phyloP scores from a whole-genome alignment of 2,329 filamentous ascomycete genomes.

The Neocucurbitaria cava region DNA sequence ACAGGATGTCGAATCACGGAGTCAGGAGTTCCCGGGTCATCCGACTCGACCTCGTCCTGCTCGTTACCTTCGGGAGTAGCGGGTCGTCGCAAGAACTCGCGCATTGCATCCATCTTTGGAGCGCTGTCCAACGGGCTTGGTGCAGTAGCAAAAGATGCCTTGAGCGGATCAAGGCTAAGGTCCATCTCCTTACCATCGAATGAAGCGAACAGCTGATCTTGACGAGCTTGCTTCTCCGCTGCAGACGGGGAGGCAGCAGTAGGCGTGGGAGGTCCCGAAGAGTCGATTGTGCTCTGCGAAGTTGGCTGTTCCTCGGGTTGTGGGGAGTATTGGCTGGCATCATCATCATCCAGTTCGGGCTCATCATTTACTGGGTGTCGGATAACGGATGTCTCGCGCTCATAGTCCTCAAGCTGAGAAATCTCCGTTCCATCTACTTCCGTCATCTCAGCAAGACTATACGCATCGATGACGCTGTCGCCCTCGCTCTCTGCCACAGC shows the following conservation, averaged over 20 bases:
- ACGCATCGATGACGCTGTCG: constrained; percentile 62
- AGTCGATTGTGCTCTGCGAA: constrained; percentile 45
- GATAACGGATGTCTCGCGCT: constrained; percentile 61
- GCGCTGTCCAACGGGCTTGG: constrained; percentile 40
- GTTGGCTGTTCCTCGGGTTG: constrained; percentile 47
- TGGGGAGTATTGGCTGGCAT: constrained; percentile 64
- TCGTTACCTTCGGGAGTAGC: constrained; percentile 56
- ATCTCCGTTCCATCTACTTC: constrained; percentile 64
- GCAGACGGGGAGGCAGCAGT: constrained; percentile 44
- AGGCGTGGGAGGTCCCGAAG: constrained; percentile 56
- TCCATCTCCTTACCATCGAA: constrained; percentile 62
- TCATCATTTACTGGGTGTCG: constrained; percentile 56
- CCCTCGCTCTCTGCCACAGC: constrained; percentile 65
- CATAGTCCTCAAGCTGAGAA: constrained; percentile 52
- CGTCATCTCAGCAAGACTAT: constrained; percentile 62
- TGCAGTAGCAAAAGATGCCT: constrained; percentile 49
- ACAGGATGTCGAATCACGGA: constrained; percentile 87
- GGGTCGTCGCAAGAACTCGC: constrained; percentile 53
- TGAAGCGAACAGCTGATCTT: constrained; percentile 56
- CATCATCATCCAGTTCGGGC: constrained; percentile 61
- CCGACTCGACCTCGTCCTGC: constrained; percentile 54
- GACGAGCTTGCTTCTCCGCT: constrained; percentile 36
- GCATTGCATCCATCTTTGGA: constrained; percentile 48
- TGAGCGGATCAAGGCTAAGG: constrained; percentile 62
- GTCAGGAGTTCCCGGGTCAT: constrained; percentile 77